These are phyloP conservation scores for Leishmania amazonensis DNA, from an alignment of 208 protist species.

Conservation along the genomic window DNA sequence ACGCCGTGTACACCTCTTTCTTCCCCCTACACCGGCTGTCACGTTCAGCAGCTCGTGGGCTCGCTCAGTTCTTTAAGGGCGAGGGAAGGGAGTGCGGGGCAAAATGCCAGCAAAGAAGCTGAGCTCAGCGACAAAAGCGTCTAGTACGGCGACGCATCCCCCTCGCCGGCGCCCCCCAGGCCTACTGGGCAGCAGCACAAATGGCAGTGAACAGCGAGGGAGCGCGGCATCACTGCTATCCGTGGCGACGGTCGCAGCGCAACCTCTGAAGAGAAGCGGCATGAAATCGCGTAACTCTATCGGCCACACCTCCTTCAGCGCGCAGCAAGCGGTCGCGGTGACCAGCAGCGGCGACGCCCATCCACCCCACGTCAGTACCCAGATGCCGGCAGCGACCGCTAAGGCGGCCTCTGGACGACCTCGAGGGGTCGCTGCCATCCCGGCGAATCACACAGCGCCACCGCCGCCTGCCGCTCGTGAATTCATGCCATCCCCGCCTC, in stretches of 20 bases:
- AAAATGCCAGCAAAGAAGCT: conserved; percentile 24
- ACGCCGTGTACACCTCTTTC: background rate
- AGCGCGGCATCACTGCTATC: background rate
- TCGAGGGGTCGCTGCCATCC: background rate
- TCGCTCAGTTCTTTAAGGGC: background rate
- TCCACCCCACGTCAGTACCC: background rate
- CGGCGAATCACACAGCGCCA: background rate
- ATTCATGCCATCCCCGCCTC: background rate
- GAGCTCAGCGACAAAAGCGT: background rate
- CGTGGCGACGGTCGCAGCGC: background rate
- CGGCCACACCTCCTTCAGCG: background rate
- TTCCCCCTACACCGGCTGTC: background rate
- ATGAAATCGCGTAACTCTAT: background rate
- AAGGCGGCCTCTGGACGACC: background rate
- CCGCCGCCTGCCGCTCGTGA: background rate
- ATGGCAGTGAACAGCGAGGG: conserved; percentile 5
- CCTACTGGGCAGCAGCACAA: conserved; percentile 11
- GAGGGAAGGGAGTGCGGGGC: background rate
- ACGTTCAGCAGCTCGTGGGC: background rate
- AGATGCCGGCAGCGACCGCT: background rate
- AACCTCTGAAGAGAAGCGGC: background rate
- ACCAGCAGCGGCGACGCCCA: conserved; percentile 3
- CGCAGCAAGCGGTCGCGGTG: background rate
- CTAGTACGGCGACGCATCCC: background rate
- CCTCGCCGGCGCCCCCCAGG: conserved; percentile 7